phyloP scores from a whole-genome alignment of 768 basidiomycete genomes.

The Naematelia aurantialba region DNA sequence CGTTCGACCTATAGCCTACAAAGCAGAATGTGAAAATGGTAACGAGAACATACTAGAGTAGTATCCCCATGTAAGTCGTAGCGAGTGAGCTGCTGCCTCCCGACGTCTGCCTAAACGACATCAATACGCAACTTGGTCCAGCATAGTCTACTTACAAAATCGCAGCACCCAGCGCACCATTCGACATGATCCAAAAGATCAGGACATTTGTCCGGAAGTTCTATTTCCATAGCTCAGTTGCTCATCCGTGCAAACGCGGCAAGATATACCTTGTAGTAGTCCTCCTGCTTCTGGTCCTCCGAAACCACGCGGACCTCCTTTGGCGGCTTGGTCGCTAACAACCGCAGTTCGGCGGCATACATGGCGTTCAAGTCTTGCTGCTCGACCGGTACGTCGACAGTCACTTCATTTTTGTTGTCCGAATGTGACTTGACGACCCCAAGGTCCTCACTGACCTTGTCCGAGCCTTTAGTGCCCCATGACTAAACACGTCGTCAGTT shows the following conservation, averaged over 20 bases:
- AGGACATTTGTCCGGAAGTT: slow-evolving; percentile 85
- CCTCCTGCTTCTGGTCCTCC: slow-evolving; percentile 47
- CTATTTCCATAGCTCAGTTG: slow-evolving; percentile 54
- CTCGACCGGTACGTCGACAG: slow-evolving; percentile 76
- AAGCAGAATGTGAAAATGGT: too few species aligned
- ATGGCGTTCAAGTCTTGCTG: slow-evolving; percentile 64
- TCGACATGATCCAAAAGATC: slow-evolving; percentile 82
- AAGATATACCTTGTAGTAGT: slow-evolving; percentile 44
- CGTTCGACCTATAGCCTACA: too few species aligned
- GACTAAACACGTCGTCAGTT: slow-evolving; percentile 54
- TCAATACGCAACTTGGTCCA: slow-evolving; percentile 5
- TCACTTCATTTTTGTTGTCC: slow-evolving; percentile 72
- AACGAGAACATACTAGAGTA: slow-evolving; percentile 60
- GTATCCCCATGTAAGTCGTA: slow-evolving; percentile 81
- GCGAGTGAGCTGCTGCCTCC: slow-evolving; percentile 60
- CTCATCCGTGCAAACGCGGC: background rate
- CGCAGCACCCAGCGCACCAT: slow-evolving; percentile 68
- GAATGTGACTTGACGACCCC: slow-evolving; percentile 67
- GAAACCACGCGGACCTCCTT: slow-evolving; percentile 59
- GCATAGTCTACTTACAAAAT: slow-evolving; percentile 61
- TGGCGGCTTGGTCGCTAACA: slow-evolving; percentile 72
- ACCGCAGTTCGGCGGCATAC: slow-evolving; percentile 85
- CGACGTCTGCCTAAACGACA: slow-evolving; percentile 54
- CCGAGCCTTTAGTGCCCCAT: slow-evolving; percentile 95
- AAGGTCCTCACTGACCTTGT: slow-evolving; percentile 69